Base-by-base conservation (phyloP, 208 protist genomes). In the Leishmania guyanensis region DNA sequence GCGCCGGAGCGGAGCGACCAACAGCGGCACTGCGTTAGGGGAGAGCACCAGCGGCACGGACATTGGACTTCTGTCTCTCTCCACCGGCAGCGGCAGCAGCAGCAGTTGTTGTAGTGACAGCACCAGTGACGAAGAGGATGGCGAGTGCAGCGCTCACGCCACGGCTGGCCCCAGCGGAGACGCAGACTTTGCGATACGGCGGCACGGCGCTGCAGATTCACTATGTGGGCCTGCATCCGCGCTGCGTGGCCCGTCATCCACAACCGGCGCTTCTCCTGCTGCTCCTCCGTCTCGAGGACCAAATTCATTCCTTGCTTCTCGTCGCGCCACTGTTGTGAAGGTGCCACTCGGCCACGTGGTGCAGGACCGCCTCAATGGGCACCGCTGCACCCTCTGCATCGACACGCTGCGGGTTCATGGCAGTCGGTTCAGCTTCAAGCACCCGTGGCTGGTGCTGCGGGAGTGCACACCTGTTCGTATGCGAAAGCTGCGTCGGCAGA, bases 351-450 rank as follows among this genome's bases (percentile, higher is more conserved):
- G 92, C 12, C 74, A 83, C 74, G 83, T 96, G 20, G 86, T 82
- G 72, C 65, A 74, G 62, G 89, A 96, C 75, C 73, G 82, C 69
- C 70, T 89, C 36, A 90, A 86, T 77, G 82, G 80, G 71, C 87
- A 84, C 62, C 84, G 88, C 39, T 89, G 90, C 76, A 89, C 88
- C n/a, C 81, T 96, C 5, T 88, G 87, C 58, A 93, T 96, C 74
- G 91, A 89, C 64, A 91, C 88, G 14, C 79, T 93, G 43, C 81
- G 78, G 17, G 86, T 96, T 2, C 77, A 86, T n/a, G 92, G 92
- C 50, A 86, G 81, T 36, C 78, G 78, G n/a, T 86, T 81, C 10
- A 81, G n/a, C 39, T 77, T 83, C 56, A 81, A 82, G 58, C 81
- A 87, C 36, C 90, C 92, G 17, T 79, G 89, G 76, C 83, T 95